These are phyloP conservation scores for Coleophoma crateriformis DNA, from an alignment of 2,329 filamentous ascomycete species.

Conservation along the genomic window DNA sequence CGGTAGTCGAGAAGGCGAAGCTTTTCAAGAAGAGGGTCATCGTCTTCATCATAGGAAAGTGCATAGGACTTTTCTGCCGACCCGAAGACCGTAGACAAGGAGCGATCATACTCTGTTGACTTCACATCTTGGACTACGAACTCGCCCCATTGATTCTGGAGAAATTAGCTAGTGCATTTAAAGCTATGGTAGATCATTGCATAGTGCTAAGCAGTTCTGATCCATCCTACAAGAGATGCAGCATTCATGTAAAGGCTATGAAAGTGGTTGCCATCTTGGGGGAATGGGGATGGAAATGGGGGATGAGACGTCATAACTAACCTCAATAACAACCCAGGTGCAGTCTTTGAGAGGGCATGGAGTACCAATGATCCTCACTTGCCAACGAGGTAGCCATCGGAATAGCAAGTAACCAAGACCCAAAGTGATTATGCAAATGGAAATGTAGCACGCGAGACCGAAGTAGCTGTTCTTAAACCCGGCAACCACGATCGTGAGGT, in stretches of 20 bases:
- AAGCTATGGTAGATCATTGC: too few relatives aligned
- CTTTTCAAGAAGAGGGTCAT: slow-evolving; percentile 71
- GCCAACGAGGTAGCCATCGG: slow-evolving; percentile 86
- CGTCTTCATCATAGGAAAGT: slow-evolving; percentile 59
- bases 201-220: not conserved
- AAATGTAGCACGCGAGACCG: slow-evolving; percentile 64
- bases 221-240: too few relatives aligned
- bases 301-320: slow-evolving; percentile 28
- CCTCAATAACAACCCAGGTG: slow-evolving; percentile 88
- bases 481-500: slow-evolving; percentile 87
- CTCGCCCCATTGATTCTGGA: slow-evolving; percentile 89
- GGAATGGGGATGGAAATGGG: too few relatives aligned
- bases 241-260: too few relatives aligned
- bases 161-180: too few relatives aligned
- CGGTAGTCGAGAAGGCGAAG: slow-evolving; percentile 84
- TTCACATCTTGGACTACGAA: slow-evolving; percentile 71
- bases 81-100: slow-evolving; percentile 62
- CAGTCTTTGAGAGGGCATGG: slow-evolving; percentile 66
- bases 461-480: slow-evolving; percentile 75
- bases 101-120: slow-evolving; percentile 45
- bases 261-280: too few relatives aligned
- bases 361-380: slow-evolving; percentile 68
- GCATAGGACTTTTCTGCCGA: slow-evolving; percentile 53
- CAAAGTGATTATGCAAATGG: slow-evolving; percentile 64
- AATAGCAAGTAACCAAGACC: slow-evolving; percentile 81